phyloP scores from a whole-genome alignment of 2,329 filamentous ascomycete genomes.

The Zelopaecilomyces penicillatus region DNA sequence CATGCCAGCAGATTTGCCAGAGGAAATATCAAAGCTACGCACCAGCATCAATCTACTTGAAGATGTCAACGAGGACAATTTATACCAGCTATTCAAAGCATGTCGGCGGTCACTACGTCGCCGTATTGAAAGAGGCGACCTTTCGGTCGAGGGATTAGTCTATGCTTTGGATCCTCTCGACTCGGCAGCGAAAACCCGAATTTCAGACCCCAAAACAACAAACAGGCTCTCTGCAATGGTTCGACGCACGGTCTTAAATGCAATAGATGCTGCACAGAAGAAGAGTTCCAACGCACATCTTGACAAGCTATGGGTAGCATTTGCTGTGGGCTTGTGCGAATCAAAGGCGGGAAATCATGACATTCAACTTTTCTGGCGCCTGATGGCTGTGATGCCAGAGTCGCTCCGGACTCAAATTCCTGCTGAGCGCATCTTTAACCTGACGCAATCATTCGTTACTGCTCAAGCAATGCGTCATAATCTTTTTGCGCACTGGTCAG shows the following conservation, averaged over 20 bases:
- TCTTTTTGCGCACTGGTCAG: slow-evolving; percentile 10
- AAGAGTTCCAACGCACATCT: slow-evolving; percentile 2
- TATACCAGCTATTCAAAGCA: slow-evolving; percentile 5
- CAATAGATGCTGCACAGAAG: slow-evolving; percentile 9
- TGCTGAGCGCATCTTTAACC: slow-evolving; percentile 5
- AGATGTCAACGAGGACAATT: neutral
- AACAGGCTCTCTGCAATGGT: slow-evolving; percentile 12
- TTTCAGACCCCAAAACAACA: slow-evolving; percentile 8
- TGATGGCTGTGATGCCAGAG: slow-evolving; percentile 13
- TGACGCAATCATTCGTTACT: slow-evolving; percentile 9
- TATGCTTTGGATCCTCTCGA: slow-evolving; percentile 14
- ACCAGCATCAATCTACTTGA: slow-evolving; percentile 6
- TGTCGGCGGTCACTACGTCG: slow-evolving; percentile 11
- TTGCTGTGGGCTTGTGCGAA: slow-evolving; percentile 8
- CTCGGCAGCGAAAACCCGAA: slow-evolving; percentile 6
- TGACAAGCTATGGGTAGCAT: slow-evolving; percentile 12
- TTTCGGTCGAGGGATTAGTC: slow-evolving; percentile 9
- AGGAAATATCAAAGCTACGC: slow-evolving; percentile 11
- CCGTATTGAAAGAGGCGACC: slow-evolving; percentile 8
- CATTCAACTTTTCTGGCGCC: slow-evolving; percentile 11
- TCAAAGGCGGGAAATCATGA: slow-evolving; percentile 9
- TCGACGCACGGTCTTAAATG: slow-evolving; percentile 12
- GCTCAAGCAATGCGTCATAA: slow-evolving; percentile 14
- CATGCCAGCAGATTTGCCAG: slow-evolving; percentile 4
- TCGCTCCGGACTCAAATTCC: slow-evolving; percentile 9